Conservation (phyloP, 2,329 filamentous ascomycete genomes). For the Phialophora expanda region DNA sequence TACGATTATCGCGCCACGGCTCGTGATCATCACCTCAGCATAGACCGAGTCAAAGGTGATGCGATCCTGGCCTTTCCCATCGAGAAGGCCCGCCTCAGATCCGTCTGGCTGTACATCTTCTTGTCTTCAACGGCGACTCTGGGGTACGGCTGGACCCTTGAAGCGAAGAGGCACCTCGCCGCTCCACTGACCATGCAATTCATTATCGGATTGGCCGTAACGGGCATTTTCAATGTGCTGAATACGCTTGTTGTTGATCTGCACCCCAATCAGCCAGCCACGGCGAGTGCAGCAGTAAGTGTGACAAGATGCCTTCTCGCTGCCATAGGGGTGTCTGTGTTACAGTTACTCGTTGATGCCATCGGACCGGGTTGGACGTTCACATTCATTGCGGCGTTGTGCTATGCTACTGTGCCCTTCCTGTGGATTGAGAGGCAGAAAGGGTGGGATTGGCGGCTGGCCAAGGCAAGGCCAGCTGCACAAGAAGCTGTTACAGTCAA, state of each 20-base stretch:
- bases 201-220: conserved; percentile 19
- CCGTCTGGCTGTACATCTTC: conserved; percentile 41
- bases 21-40: conserved; percentile 43
- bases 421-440: not conserved
- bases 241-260: conserved; percentile 27
- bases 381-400: conserved; percentile 19
- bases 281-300: conserved; percentile 45
- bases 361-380: conserved; percentile 40
- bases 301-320: conserved; percentile 42
- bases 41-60: conserved; percentile 50
- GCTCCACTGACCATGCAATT: conserved; percentile 41
- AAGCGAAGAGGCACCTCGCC: conserved; percentile 44
- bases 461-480: not conserved
- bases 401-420: conserved; percentile 6
- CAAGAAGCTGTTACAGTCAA: not conserved
- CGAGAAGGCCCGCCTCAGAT: conserved; percentile 42
- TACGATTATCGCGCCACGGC: conserved; percentile 48
- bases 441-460: conserved; percentile 4
- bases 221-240: conserved; percentile 20
- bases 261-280: conserved; percentile 38
- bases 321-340: conserved; percentile 37
- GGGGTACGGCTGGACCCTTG: conserved; percentile 51
- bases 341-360: conserved; percentile 36
- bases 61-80: conserved; percentile 26
- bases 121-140: conserved; percentile 38